Base-by-base conservation (phyloP, 2,329 filamentous ascomycete species). In the Escovopsis sp. region DNA sequence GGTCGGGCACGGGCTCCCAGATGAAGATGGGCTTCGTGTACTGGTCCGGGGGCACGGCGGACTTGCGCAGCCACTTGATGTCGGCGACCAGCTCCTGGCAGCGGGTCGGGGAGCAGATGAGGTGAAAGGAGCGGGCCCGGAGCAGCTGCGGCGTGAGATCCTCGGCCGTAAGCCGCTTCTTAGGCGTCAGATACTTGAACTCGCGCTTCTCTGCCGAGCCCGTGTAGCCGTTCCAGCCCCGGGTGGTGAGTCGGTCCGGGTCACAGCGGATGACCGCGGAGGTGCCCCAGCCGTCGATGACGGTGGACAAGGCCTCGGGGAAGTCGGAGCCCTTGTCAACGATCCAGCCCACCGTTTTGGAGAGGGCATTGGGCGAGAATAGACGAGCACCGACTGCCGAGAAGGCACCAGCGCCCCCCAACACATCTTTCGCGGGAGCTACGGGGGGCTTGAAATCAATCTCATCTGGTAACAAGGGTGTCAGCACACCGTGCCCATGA, bases 1-100 rank as follows among this genome's bases (percentile, higher is more conserved):
- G 68, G 55, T 94, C 85, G 2, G 90, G 90, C 1, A 94, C 82
- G 1, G 90, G 90, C 54, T 98, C 90, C 88, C 88, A 98, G 35
- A 96, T 73, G 53, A 94, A 84, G 6, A 86, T 57, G 1, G 87
- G 82, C 33, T 70, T 69, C 1, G 62, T 48, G 44, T 63, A 65
- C 10, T 48, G 41, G 31, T 56, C 52, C 4, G 45, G 40, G 1
- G 55, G 42, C 12, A 46, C 41, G 17, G 60, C 42, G 8, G 57
- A 57, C 47, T 65, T 67, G 8, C 72, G 62, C 21, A 75, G 67
- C 4, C 64, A 59, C 5, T 76, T 62, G 39, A 96, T 81, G n/a
- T 76, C 71, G 2, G 70, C 57, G 16, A 90, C 76, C 16, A 94
- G 69, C 36, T 80, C 71, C 33, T 83, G 76, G 54, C 85, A 93